phyloP scores from a whole-genome alignment of 768 basidiomycete genomes.

The Suillus brevipes region DNA sequence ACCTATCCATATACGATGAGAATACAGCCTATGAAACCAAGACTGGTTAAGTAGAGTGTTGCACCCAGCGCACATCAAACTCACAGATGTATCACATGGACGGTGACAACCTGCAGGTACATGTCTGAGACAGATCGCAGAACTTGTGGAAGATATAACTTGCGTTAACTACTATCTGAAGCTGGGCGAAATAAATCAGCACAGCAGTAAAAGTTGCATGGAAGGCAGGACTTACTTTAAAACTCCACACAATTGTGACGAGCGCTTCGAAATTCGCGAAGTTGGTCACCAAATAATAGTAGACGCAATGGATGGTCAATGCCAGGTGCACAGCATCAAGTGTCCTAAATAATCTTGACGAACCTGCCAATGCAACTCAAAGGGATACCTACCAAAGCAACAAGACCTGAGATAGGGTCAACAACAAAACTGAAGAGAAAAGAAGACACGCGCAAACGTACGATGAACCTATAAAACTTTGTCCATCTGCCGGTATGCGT shows the following conservation, averaged over 20 bases:
- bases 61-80: neutral
- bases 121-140: neutral
- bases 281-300: constrained; percentile 38
- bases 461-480: neutral
- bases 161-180: neutral
- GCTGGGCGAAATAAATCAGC: neutral
- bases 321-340: constrained; percentile 38
- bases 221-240: neutral
- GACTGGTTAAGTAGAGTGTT: neutral
- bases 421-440: neutral
- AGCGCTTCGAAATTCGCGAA: constrained; percentile 31
- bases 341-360: constrained; percentile 24
- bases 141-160: neutral
- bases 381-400: constrained; percentile 12
- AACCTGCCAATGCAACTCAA: neutral
- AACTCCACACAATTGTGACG: constrained; percentile 29
- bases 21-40: neutral
- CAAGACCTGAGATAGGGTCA: constrained; percentile 4
- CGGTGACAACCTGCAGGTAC: neutral
- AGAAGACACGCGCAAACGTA: neutral
- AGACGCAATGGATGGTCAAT: constrained; percentile 35
- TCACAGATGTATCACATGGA: neutral
- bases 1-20: constrained; percentile 8
- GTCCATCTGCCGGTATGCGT: neutral
- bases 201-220: too few species aligned